Percentiles rank a stretch among this genome's conserved stretches.
phyloP scores from a whole-genome alignment of 257 asterid species.

The Jacaranda copaia region DNA sequence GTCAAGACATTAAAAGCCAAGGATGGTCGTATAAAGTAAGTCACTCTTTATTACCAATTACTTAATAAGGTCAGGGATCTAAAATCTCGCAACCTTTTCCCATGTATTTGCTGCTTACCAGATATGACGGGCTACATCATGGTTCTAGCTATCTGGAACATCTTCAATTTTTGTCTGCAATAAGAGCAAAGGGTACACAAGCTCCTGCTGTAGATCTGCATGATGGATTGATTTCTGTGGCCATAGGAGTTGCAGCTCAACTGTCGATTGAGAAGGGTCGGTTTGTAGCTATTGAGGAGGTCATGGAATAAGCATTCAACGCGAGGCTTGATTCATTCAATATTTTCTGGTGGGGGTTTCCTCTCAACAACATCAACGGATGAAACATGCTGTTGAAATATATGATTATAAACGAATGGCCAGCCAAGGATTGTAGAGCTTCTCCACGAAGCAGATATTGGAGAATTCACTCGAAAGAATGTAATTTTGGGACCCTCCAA shows the following conservation, averaged over 20 bases:
- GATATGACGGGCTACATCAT: slow-evolving; percentile 91
- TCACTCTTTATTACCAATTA: slow-evolving; percentile 9
- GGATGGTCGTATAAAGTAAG: slow-evolving; percentile 81
- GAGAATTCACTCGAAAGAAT: too few relatives aligned
- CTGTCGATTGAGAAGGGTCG: slow-evolving; percentile 79
- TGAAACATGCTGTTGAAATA: too few relatives aligned
- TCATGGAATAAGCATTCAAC: slow-evolving; percentile 45
- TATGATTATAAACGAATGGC: too few relatives aligned
- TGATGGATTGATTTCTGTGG: slow-evolving; percentile 91
- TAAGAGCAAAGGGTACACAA: slow-evolving; percentile 62
- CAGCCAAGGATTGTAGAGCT: too few relatives aligned
- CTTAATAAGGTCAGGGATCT: background rate
- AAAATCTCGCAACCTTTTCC: slow-evolving; percentile 4
- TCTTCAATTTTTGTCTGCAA: slow-evolving; percentile 69
- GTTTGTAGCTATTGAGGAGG: slow-evolving; percentile 71
- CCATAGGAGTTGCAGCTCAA: slow-evolving; percentile 97
- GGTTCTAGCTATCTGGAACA: slow-evolving; percentile 98
- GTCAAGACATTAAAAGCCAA: slow-evolving; percentile 65
- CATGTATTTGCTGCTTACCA: slow-evolving; percentile 35
- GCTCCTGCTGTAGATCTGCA: slow-evolving; percentile 76
- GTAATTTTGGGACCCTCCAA: too few relatives aligned
- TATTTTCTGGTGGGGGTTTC: too few relatives aligned
- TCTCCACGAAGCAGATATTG: too few relatives aligned
- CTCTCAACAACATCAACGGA: too few relatives aligned
- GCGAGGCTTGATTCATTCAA: too few relatives aligned